Conservation (phyloP, 2,329 filamentous ascomycete genomes). For the Corniculantispora saksenae region DNA sequence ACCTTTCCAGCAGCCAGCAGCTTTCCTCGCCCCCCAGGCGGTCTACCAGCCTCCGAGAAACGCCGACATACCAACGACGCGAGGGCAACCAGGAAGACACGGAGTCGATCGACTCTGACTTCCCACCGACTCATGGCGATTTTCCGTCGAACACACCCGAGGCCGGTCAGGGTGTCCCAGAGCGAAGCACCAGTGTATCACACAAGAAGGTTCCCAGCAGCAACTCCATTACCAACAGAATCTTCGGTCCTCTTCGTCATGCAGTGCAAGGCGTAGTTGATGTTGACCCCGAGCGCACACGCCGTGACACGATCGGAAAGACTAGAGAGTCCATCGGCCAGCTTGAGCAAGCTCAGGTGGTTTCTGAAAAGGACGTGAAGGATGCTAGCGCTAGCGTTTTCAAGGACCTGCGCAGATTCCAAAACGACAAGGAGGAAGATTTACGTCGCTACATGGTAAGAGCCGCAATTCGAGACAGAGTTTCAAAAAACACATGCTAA, state of each 20-base stretch:
- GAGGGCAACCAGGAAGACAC: constrained; percentile 72
- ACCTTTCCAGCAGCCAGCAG: constrained; percentile 74
- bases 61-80: constrained; percentile 49
- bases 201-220: constrained; percentile 83
- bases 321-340: constrained; percentile 84
- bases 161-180: constrained; percentile 69
- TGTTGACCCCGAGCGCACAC: constrained; percentile 89
- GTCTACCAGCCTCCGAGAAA: constrained; percentile 61
- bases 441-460: constrained; percentile 92
- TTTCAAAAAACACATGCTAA: constrained; percentile 25
- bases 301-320: constrained; percentile 92
- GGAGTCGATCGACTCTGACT: constrained; percentile 92
- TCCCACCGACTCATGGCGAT: constrained; percentile 84
- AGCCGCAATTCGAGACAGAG: constrained; percentile 19
- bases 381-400: constrained; percentile 88
- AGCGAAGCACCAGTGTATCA: constrained; percentile 46
- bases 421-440: constrained; percentile 93
- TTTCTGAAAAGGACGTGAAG: constrained; percentile 87
- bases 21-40: constrained; percentile 62
- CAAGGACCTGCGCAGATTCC: constrained; percentile 88
- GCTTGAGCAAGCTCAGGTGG: constrained; percentile 87
- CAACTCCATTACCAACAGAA: constrained; percentile 89
- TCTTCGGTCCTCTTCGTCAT: constrained; percentile 93
- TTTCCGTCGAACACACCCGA: constrained; percentile 63
- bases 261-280: constrained; percentile 96